phyloP scores from a whole-genome alignment of 495 filamentous ascomycete genomes.

The Hypoxylon lenormandii region DNA sequence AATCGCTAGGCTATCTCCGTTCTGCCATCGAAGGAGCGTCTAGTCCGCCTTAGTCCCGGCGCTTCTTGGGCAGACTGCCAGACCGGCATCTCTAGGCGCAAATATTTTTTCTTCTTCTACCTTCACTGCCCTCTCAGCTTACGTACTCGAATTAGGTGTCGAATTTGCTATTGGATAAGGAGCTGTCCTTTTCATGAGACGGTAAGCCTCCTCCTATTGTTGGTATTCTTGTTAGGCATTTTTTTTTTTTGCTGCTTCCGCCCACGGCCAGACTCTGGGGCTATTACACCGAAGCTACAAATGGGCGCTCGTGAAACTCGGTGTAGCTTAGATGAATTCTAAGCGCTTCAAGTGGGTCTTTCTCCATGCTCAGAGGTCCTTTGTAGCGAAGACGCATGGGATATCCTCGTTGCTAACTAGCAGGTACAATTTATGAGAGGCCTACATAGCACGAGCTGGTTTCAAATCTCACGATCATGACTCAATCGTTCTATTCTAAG shows the following conservation, averaged over 20 bases:
- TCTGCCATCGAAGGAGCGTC: conserved; percentile 19
- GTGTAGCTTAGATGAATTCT: conserved; percentile 33
- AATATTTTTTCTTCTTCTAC: neutral
- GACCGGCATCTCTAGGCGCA: conserved; percentile 2
- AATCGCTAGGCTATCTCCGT: conserved; percentile 37
- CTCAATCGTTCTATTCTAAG: conserved; percentile 1
- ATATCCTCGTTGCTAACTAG: conserved; percentile 31
- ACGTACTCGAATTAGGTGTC: conserved; percentile 19
- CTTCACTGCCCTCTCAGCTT: conserved; percentile 13
- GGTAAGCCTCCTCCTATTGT: conserved; percentile 22
- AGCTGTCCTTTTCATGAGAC: neutral
- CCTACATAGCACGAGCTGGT: neutral
- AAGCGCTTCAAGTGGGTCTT: conserved; percentile 32
- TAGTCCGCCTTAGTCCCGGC: conserved; percentile 40
- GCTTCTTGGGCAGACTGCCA: conserved; percentile 15
- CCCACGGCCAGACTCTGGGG: conserved; percentile 25
- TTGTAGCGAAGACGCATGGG: conserved; percentile 33
- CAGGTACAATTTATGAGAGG: neutral
- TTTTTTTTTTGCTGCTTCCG: neutral
- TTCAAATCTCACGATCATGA: neutral
- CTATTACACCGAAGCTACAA: conserved; percentile 41
- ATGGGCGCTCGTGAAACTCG: conserved; percentile 31
- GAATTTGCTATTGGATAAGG: conserved; percentile 23
- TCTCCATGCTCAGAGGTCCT: conserved; percentile 18
- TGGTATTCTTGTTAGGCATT: conserved; percentile 18